Base-by-base conservation (phyloP, 2,329 filamentous ascomycete species). In the Alternaria alternata region DNA sequence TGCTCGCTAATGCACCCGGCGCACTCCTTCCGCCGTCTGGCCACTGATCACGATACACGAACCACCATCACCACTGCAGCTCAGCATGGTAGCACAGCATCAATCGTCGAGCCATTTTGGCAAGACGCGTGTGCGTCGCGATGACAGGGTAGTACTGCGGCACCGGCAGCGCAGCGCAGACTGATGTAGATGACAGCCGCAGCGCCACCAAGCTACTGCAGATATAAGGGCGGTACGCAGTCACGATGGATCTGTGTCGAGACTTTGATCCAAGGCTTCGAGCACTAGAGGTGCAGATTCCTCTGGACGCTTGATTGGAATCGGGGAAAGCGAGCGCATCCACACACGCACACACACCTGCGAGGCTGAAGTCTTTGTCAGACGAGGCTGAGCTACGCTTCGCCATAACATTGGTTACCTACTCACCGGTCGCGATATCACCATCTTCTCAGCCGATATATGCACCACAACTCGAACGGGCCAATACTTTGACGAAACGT, bases 31-130 rank as follows among this genome's bases (percentile, higher is more conserved):
- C 26, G 46, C n/a, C 46, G 43, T 56, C 51, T 61, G 64, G 59
- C 67, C 66, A 70, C 61, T 67, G 51, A 61, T 18, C 46, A 36
- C 47, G 44, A 65, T 54, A 65, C 67, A 72, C 63, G 60, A 62
- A 57, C 54, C 57, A 55, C 54, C n/a, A 61, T 47, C 53, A 61
- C 63, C 53, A 60, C 63, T 65, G 62, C 66, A 64, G 46, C 58
- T 56, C 54, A 57, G 49, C 54, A 61, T 51, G 60, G 54, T 38
- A 55, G 52, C 58, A 64, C 58, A 62, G 9, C 43, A 54, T 30
- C 14, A 32, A 38, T 2, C 5, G 51, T 18, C n/a, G n/a, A 28
- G 54, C 56, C 41, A 54, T 34, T 26, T 55, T 43, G 57, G 51
- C 44, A 46, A 53, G 49, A 59, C 26, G 57, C 49, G 32, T 64